A percentile compares a stretch with the other conserved stretches of the same genome.
Conservation (phyloP, 495 filamentous ascomycete genomes). For the Chlorociboria aeruginascens region DNA sequence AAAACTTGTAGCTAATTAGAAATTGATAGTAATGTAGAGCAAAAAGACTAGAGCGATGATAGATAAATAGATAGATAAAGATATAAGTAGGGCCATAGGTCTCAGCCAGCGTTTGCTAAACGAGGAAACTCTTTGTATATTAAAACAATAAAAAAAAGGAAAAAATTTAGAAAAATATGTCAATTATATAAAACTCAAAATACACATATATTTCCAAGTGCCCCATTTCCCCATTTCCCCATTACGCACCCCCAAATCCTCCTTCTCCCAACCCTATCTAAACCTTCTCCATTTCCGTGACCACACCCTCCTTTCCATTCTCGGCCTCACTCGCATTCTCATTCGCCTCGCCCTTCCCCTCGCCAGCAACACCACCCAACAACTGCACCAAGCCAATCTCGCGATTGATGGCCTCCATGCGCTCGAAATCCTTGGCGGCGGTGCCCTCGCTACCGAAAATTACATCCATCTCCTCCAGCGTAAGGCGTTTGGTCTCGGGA, state of each 20-base stretch:
- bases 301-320: background rate
- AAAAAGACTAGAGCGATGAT: too few relatives aligned
- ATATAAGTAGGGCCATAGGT: too few relatives aligned
- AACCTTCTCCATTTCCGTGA: background rate
- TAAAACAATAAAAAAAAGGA: too few relatives aligned
- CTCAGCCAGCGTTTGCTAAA: too few relatives aligned
- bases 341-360: conserved; percentile 1
- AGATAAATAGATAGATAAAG: too few relatives aligned
- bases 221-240: background rate
- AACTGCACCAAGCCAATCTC: conserved; percentile 49
- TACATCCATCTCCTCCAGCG: conserved; percentile 52
- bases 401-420: conserved; percentile 60
- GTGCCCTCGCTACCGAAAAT: conserved; percentile 63
- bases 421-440: conserved; percentile 57
- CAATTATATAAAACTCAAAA: too few relatives aligned
- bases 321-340: background rate
- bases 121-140: too few relatives aligned
- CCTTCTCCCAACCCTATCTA: background rate
- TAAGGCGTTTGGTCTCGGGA: conserved; percentile 59
- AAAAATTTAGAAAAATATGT: too few relatives aligned
- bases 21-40: too few relatives aligned
- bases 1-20: too few relatives aligned
- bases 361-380: conserved; percentile 2
- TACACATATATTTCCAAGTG: too few relatives aligned
- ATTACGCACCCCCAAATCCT: background rate